Conservation (phyloP, 2,329 filamentous ascomycete genomes). For the Stagonosporopsis vannaccii region DNA sequence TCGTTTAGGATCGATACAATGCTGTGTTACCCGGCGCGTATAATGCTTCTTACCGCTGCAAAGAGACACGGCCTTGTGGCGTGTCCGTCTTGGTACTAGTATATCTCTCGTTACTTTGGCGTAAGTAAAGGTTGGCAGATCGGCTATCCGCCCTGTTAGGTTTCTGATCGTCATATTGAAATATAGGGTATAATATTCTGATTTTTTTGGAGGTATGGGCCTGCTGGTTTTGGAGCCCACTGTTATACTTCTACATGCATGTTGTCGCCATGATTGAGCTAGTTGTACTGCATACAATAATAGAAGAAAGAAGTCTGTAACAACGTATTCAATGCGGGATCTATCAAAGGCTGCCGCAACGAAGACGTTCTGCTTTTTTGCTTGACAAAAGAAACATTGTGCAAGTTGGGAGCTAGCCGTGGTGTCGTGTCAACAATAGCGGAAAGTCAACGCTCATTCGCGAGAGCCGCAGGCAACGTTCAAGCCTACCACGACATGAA, state of each 20-base stretch:
- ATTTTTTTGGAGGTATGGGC: background rate
- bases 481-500: too few species aligned
- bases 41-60: background rate
- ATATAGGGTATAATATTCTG: too few species aligned
- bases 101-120: background rate
- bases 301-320: background rate
- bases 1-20: background rate
- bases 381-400: too few species aligned
- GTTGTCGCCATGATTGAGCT: background rate
- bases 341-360: background rate
- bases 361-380: too few species aligned
- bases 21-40: background rate
- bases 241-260: background rate
- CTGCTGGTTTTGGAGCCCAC: background rate
- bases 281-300: background rate
- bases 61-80: background rate
- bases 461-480: too few species aligned
- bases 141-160: background rate
- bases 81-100: background rate
- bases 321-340: background rate
- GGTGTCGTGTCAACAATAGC: too few species aligned
- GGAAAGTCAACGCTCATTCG: too few species aligned
- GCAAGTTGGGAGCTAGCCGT: too few species aligned
- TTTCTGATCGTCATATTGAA: background rate
- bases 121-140: constrained; percentile 1